A percentile compares a stretch with the other conserved stretches of the same genome.
Evolutionary conservation across 495 filamentous ascomycete genomes (phyloP).

Genomic region (Aspergillus cristatus): DNA sequence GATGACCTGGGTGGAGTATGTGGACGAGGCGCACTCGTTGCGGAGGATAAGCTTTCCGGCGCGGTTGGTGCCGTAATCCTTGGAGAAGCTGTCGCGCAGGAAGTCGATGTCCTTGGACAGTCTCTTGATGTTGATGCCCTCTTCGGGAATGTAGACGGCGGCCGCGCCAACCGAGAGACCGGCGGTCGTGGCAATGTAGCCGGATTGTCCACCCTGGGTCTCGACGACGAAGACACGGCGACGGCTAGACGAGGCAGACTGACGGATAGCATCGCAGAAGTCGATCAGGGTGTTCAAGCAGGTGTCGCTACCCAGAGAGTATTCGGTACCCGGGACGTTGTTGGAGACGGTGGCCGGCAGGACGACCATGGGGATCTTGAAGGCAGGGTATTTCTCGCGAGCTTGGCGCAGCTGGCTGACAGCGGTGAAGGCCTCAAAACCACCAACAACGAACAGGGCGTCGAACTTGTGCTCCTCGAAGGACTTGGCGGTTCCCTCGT

Average conservation of each 20-base stretch:
- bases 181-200: conserved; percentile 87
- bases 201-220: conserved; percentile 90
- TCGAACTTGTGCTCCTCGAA: conserved; percentile 85
- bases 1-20: conserved; percentile 86
- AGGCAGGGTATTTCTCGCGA: conserved; percentile 64
- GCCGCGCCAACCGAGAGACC: conserved; percentile 82
- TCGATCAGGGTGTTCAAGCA: conserved; percentile 93
- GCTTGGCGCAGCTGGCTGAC: conserved; percentile 78
- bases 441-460: conserved; percentile 84
- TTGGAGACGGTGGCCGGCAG: conserved; percentile 97
- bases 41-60: conserved; percentile 91
- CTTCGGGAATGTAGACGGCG: conserved; percentile 97
- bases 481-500: conserved; percentile 72
- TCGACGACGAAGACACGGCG: conserved; percentile 95
- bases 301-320: conserved; percentile 92
- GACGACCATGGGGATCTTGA: conserved; percentile 88
- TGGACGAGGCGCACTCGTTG: conserved; percentile 84
- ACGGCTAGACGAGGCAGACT: conserved; percentile 87
- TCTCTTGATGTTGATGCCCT: conserved; percentile 91
- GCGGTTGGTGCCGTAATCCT: conserved; percentile 81
- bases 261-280: conserved; percentile 96
- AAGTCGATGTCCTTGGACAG: conserved; percentile 84
- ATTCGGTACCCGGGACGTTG: conserved; percentile 97
- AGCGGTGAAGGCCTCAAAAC: conserved; percentile 95
- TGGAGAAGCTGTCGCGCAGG: conserved; percentile 73